These are phyloP conservation scores for Diaporthe nobilis DNA, from an alignment of 2,329 filamentous ascomycete genomes.

Conservation along the genomic window DNA sequence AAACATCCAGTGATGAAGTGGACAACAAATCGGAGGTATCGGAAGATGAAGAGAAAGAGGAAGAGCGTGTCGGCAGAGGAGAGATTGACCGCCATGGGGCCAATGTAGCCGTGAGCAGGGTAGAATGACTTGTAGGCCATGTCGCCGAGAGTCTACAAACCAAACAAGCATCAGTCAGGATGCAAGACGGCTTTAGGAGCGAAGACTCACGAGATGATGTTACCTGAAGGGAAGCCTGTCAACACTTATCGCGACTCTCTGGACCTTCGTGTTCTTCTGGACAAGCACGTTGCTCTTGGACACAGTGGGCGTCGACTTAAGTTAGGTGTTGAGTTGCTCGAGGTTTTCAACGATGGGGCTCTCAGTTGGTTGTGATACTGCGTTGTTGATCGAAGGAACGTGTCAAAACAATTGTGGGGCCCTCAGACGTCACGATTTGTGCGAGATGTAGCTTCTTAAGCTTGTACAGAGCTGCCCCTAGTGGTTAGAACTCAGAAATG, in stretches of 20 bases:
- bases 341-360: background rate
- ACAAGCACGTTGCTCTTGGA: background rate
- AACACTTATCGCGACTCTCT: background rate
- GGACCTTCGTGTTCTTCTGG: background rate
- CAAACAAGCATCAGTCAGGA: background rate
- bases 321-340: too few relatives aligned
- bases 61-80: slow-evolving; percentile 45
- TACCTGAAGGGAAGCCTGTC: fast-evolving
- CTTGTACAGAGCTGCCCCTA: background rate
- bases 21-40: slow-evolving; percentile 62
- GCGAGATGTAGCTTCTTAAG: background rate
- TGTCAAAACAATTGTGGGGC: fast-evolving
- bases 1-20: slow-evolving; percentile 57
- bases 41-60: slow-evolving; percentile 55
- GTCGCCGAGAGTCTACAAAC: too few relatives aligned
- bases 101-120: background rate
- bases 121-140: background rate
- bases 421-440: background rate
- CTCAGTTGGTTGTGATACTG: too few relatives aligned
- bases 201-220: background rate
- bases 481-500: too few relatives aligned
- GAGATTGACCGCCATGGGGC: background rate
- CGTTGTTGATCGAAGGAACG: background rate
- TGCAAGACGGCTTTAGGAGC: fast-evolving
- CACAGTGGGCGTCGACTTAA: background rate